These are phyloP conservation scores for Solanum piurae DNA, from an alignment of 257 asterid genomes.

Conservation along the genomic window DNA sequence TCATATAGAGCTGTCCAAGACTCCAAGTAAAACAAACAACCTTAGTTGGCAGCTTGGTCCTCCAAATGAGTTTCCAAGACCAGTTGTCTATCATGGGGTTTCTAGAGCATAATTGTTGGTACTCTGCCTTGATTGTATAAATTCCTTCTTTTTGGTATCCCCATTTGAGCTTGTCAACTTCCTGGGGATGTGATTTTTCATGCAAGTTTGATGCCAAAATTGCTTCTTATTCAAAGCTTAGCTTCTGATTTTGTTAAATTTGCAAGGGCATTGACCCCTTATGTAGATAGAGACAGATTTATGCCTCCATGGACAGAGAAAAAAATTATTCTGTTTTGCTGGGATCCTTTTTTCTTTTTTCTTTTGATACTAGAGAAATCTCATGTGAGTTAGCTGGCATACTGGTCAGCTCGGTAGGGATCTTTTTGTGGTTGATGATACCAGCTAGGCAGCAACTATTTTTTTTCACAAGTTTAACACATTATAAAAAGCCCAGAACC, in stretches of 20 bases:
- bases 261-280: not conserved
- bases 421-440: not conserved
- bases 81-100: not conserved
- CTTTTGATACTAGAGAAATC: not conserved
- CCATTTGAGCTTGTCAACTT: not conserved
- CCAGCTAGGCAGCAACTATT: not conserved
- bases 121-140: not conserved
- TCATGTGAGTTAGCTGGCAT: not conserved
- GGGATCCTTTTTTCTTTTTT: not conserved
- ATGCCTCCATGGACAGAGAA: too few species aligned
- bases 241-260: not conserved
- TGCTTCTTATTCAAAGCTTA: not conserved
- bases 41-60: not conserved
- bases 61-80: not conserved
- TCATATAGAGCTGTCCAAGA: not conserved
- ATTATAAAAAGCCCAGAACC: not conserved
- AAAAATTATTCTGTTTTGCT: not conserved
- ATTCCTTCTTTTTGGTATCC: not conserved
- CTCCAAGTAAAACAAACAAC: not conserved
- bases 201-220: not conserved
- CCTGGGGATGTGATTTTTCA: not conserved
- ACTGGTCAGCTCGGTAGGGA: not conserved
- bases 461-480: not conserved
- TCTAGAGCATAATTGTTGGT: not conserved
- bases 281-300: not conserved